Percentiles rank a stretch among this genome's conserved stretches.
Conservation (phyloP, 2,329 filamentous ascomycete species). For the Apiospora kogelbergensis region DNA sequence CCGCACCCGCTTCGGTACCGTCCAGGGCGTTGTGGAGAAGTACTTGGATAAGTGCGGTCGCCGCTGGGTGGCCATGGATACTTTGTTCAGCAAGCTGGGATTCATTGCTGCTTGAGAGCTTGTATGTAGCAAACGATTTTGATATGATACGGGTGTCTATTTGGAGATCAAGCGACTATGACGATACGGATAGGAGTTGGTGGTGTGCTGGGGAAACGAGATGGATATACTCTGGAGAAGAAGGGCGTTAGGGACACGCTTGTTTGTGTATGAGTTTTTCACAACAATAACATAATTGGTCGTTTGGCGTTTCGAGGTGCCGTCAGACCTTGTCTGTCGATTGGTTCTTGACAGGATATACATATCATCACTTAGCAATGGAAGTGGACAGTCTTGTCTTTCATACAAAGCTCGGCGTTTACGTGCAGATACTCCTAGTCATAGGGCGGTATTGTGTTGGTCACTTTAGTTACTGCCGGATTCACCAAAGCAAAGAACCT, state of each 20-base stretch:
- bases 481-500: background rate
- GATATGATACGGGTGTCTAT: background rate
- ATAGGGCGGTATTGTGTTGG: too few relatives aligned
- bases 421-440: background rate
- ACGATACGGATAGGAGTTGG: background rate
- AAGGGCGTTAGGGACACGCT: background rate
- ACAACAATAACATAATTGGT: background rate
- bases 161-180: background rate
- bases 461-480: too few relatives aligned
- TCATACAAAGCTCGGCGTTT: too few relatives aligned
- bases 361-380: background rate
- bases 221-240: background rate
- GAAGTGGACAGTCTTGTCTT: background rate
- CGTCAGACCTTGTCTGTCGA: background rate
- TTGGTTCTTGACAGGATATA: background rate
- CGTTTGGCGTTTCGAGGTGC: background rate
- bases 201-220: background rate
- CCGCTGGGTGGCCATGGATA: constrained; percentile 94
- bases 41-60: constrained; percentile 88
- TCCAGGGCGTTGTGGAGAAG: constrained; percentile 75
- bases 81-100: constrained; percentile 70
- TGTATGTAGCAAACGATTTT: background rate
- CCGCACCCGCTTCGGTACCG: constrained; percentile 71
- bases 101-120: background rate
- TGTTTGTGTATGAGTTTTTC: background rate